Percentiles rank a stretch among this genome's conserved stretches.
Evolutionary conservation across 208 protist species (phyloP).

Genomic region (Trypanosoma brucei): DNA sequence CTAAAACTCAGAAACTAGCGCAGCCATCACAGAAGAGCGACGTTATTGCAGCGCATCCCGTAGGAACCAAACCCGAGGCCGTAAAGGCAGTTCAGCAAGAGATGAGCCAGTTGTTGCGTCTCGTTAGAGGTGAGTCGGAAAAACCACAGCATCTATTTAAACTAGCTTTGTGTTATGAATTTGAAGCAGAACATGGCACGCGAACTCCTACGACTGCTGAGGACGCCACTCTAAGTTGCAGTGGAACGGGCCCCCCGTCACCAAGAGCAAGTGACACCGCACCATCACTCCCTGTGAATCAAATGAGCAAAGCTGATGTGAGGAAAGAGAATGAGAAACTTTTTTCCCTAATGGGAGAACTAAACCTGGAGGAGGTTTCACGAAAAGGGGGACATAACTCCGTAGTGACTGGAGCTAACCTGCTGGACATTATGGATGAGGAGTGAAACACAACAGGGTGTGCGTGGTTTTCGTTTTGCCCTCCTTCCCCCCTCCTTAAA

Average conservation of each 20-base stretch:
- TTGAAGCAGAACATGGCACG: background rate
- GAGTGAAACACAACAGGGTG: conserved; percentile 22
- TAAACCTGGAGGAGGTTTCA: conserved; percentile 12
- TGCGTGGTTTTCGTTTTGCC: no score
- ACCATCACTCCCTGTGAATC: background rate
- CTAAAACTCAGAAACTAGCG: background rate
- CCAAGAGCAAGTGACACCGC: background rate
- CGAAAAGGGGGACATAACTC: background rate
- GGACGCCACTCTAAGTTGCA: background rate
- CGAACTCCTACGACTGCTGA: background rate
- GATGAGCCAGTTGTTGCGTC: conserved; percentile 50
- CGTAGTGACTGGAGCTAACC: conserved; percentile 19
- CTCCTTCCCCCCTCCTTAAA: no score
- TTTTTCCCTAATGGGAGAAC: conserved; percentile 41
- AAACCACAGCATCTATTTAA: conserved; percentile 25
- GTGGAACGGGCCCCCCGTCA: no score
- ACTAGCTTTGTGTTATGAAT: conserved; percentile 6
- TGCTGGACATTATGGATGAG: conserved; percentile 88
- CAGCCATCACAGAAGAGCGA: background rate
- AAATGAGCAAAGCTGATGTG: conserved; percentile 33
- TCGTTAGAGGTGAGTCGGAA: conserved; percentile 27
- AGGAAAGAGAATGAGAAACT: conserved; percentile 50
- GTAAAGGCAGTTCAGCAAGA: conserved; percentile 30
- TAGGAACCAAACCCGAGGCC: conserved; percentile 7
- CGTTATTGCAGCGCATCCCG: background rate